Percentiles rank a stretch among this genome's conserved stretches.
Conservation (phyloP, 1,139 yeast genomes). For the Nakaseomyces kungkrabaensis region DNA sequence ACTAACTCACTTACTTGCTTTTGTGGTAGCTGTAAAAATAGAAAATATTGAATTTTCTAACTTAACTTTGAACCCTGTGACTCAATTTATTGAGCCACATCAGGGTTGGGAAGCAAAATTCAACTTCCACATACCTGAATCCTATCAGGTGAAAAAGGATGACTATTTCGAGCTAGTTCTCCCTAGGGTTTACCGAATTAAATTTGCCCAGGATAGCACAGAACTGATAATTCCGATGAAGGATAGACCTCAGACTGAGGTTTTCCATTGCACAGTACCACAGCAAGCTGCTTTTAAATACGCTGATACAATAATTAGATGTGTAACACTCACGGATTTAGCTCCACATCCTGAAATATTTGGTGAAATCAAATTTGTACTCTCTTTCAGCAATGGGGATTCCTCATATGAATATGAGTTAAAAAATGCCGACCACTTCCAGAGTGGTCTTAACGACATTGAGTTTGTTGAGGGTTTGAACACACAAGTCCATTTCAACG, state of each 20-base stretch:
- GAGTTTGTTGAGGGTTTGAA: conserved; percentile 17
- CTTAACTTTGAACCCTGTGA: conserved; percentile 16
- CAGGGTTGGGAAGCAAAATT: conserved; percentile 29
- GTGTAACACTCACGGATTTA: conserved; percentile 21
- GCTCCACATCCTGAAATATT: conserved; percentile 14
- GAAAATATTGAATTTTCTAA: conserved; percentile 13
- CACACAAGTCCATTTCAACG: conserved; percentile 22
- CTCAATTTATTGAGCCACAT: conserved; percentile 20
- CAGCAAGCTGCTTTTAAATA: conserved; percentile 30
- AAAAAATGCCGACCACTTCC: conserved; percentile 22
- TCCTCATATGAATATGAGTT: conserved; percentile 24
- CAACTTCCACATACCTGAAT: conserved; percentile 20
- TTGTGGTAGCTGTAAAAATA: conserved; percentile 13
- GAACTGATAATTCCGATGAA: conserved; percentile 12
- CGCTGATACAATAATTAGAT: conserved; percentile 23
- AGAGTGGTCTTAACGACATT: conserved; percentile 19
- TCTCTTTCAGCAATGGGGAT: conserved; percentile 30
- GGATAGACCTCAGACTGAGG: conserved; percentile 17
- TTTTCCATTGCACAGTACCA: conserved; percentile 26
- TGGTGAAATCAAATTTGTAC: conserved; percentile 25
- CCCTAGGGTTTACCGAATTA: conserved; percentile 29
- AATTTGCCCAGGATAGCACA: conserved; percentile 19
- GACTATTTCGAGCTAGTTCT: conserved; percentile 23
- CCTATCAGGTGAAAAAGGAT: conserved; percentile 17
- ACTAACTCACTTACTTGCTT: not conserved